These are phyloP conservation scores for Neonectria magnoliae DNA, from an alignment of 2,329 filamentous ascomycete genomes.

Conservation along the genomic window DNA sequence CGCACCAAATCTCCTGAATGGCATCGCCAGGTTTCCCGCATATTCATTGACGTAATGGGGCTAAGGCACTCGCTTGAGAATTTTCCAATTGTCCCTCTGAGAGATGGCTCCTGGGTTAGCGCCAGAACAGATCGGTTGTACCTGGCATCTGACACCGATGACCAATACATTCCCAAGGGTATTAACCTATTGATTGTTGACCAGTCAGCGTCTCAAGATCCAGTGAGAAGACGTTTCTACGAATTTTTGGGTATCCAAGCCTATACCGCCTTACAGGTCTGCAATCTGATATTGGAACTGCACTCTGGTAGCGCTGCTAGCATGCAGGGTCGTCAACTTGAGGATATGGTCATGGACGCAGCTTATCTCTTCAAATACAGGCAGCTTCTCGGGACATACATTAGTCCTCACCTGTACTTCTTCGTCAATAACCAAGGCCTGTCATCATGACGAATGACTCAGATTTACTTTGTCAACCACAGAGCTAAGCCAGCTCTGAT, in stretches of 20 bases:
- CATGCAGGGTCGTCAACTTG: neutral
- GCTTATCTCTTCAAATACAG: slow-evolving; percentile 8
- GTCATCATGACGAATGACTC: neutral
- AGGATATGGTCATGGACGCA: slow-evolving; percentile 10
- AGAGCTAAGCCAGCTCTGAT: neutral
- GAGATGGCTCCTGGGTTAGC: slow-evolving; percentile 15
- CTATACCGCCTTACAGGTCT: slow-evolving; percentile 9
- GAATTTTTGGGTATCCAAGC: slow-evolving; percentile 2
- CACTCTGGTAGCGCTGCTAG: neutral
- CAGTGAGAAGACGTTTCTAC: slow-evolving; percentile 4
- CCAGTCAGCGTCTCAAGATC: neutral
- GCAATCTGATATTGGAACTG: slow-evolving; percentile 11
- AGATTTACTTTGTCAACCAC: slow-evolving; percentile 7
- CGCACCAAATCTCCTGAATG: neutral
- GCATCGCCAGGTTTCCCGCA: neutral
- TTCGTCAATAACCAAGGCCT: neutral
- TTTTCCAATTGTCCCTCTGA: slow-evolving; percentile 15
- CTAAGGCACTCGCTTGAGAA: neutral
- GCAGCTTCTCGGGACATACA: neutral
- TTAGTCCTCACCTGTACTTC: slow-evolving; percentile 7
- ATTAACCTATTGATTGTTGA: slow-evolving; percentile 10
- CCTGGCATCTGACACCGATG: neutral
- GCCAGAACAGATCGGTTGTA: neutral
- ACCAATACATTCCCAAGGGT: slow-evolving; percentile 10
- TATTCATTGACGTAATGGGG: neutral